Evolutionary conservation across 2,329 filamentous ascomycete species (phyloP), one percentile per base, ranked within the genome.

Genomic region (Epichloe elymi): DNA sequence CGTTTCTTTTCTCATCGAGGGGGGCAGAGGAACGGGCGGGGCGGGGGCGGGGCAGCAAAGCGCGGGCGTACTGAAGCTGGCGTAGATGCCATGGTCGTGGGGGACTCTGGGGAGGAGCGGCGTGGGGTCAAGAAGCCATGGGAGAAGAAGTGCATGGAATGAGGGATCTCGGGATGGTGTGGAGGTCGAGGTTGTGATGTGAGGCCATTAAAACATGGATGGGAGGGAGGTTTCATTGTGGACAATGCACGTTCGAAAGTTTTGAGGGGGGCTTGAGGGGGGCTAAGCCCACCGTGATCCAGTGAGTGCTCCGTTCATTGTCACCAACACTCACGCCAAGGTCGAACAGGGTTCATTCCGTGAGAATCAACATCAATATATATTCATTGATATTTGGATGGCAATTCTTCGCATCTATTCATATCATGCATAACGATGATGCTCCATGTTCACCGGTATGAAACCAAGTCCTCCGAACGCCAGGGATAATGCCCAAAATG

Each of bases 371-470:
- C 30, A 30, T 4, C 8, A 30, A 30, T 30, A 30, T 30, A 30
- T 11, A 30, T 30, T 19, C 19, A 10, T 30, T 3, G 5, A 30
- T 30, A 1, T 30, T 30, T 30, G 20, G 23, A 8, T n/a, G 14
- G 6, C 10, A 5, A 5, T 41, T 41, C 4, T 48, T 33, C 20
- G 19, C 7, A 46, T 46, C 33, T 23, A 46, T 19, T 40, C 52
- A 23, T 36, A 35, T 51, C 41, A 44, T 51, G 49, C 46, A 51
- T 53, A 23, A 35, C 35, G 20, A n/a, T 11, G 30, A 48, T 53
- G 49, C 39, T 46, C 35, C 20, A 42, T 51, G 51, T 54, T 46
- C 50, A 38, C 37, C 26, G 15, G 40, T 15, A 50, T 44, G 10
- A 7, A 14, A 37, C 20, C 48, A 14, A 23, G 35, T 10, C 30